Evolutionary conservation across 768 basidiomycete species (phyloP).

Genomic region (Kwoniella bestiolae): DNA sequence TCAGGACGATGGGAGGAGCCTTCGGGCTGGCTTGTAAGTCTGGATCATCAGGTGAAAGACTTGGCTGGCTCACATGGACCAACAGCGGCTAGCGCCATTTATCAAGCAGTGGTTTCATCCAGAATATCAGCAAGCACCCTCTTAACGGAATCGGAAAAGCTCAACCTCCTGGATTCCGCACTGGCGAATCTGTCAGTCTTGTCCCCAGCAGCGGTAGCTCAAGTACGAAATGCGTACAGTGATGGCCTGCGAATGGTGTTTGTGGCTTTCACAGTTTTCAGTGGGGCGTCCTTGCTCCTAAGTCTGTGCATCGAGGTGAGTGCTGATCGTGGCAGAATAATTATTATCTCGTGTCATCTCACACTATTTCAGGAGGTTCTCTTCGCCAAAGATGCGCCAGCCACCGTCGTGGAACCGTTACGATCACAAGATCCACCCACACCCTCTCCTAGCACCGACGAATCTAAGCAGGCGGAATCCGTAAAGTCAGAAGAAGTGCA

Average conservation of each 20-base stretch:
- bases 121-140: not conserved
- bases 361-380: slow-evolving; percentile 21
- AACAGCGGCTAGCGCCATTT: slow-evolving; percentile 47
- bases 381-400: slow-evolving; percentile 31
- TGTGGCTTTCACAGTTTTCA: slow-evolving; percentile 39
- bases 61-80: not conserved
- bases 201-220: not conserved
- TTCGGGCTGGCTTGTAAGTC: slow-evolving; percentile 47
- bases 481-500: not conserved
- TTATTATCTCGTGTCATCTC: too few species aligned
- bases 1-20: slow-evolving; percentile 53
- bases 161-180: slow-evolving; percentile 18
- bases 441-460: not conserved
- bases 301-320: slow-evolving; percentile 39
- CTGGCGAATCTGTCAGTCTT: slow-evolving; percentile 15
- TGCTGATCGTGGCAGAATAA: not conserved
- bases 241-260: slow-evolving; percentile 42
- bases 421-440: not conserved
- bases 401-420: not conserved
- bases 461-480: not conserved
- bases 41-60: not conserved
- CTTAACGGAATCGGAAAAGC: slow-evolving; percentile 12
- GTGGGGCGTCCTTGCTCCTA: slow-evolving; percentile 32
- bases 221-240: slow-evolving; percentile 37
- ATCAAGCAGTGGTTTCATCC: slow-evolving; percentile 44